Evolutionary conservation across 495 filamentous ascomycete genomes (phyloP), one percentile per base, ranked within the genome.

Genomic region (Staphylotrichum longicolle): DNA sequence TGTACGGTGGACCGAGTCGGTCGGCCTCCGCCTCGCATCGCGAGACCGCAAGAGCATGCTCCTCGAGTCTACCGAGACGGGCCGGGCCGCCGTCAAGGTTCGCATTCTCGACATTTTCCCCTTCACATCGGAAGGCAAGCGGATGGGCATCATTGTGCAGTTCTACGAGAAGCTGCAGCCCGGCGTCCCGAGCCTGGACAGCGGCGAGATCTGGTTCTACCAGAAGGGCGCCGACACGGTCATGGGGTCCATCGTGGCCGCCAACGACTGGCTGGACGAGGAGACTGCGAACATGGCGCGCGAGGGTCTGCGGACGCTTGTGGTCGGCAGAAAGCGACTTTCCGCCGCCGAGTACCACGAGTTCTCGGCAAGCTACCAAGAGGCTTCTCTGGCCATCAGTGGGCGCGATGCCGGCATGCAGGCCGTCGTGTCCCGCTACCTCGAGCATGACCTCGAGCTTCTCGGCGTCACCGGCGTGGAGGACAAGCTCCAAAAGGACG

Each of bases 201-300:
- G 76, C 41, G 82, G 84, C 34, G 93, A 97, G 67, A 92, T 97
- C 30, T 98, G 94, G 91, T 99, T 99, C 74, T 99, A 91, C 68
- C 92, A 99, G 63, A 99, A 99, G 72, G 95, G 95, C 33, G 95
- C 95, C 7, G 95, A 99, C 71, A 98, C 95, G 0, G 92, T 98
- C 48, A 99, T 99, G 95, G 80, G 85, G 14, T 82, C 88, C 11
- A 98, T 99, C 63, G 95, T 99, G 34, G 89, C 87, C 12, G 83
- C 91, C 11, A 97, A 97, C 69, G 94, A 98, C 78, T 99, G 95
- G 95, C 83, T 99, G 3, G 95, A 98, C 60, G 95, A 99, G 68
- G 95, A 99, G 71, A 97, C 93, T 3, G 90, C 91, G 3, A 99
- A 99, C 68, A 98, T 99, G 95, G 95, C 95, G 4, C 85, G 95